Evolutionary conservation across 176 grass and related monocot genomes (phyloP).

Genomic region (Eremochloa ophiuroides): DNA sequence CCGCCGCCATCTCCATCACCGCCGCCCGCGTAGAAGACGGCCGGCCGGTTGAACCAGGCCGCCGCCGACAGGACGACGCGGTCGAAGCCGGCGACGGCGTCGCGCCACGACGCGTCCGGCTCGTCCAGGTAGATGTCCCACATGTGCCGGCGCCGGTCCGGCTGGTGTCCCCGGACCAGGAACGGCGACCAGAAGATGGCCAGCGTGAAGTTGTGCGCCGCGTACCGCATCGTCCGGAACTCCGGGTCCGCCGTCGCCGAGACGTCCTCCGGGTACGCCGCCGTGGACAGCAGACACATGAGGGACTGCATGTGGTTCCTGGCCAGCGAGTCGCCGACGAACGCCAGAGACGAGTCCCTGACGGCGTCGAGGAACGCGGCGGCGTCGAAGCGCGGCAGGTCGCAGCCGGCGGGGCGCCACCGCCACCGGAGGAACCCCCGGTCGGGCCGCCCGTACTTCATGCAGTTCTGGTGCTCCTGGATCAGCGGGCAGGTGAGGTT

Average conservation of each 20-base stretch:
- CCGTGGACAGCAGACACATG: constrained; percentile 66
- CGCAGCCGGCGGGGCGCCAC: constrained; percentile 49
- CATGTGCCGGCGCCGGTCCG: constrained; percentile 14
- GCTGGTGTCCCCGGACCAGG: constrained; percentile 36
- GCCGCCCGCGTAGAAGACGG: constrained; percentile 39
- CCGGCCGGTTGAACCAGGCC: constrained; percentile 49
- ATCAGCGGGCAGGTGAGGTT: constrained; percentile 50
- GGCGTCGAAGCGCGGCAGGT: constrained; percentile 60
- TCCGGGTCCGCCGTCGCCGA: background rate
- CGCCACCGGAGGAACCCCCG: constrained; percentile 49
- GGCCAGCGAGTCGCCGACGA: constrained; percentile 76
- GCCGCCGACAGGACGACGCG: constrained; percentile 55
- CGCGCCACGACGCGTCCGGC: constrained; percentile 41
- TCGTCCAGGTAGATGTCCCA: constrained; percentile 65
- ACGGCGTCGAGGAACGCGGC: constrained; percentile 42
- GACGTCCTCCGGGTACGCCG: constrained; percentile 29
- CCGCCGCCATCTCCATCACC: too few relatives aligned
- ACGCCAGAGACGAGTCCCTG: constrained; percentile 43
- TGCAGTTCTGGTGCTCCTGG: constrained; percentile 89
- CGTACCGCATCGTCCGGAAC: constrained; percentile 18
- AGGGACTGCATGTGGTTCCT: constrained; percentile 86
- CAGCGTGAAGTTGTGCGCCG: constrained; percentile 47
- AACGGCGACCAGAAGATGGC: constrained; percentile 64
- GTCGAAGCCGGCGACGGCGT: constrained; percentile 37
- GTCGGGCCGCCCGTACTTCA: constrained; percentile 70